A percentile compares a stretch with the other conserved stretches of the same genome.
Conservation (phyloP, 331 rosid genomes). For the Quercus tomentella region DNA sequence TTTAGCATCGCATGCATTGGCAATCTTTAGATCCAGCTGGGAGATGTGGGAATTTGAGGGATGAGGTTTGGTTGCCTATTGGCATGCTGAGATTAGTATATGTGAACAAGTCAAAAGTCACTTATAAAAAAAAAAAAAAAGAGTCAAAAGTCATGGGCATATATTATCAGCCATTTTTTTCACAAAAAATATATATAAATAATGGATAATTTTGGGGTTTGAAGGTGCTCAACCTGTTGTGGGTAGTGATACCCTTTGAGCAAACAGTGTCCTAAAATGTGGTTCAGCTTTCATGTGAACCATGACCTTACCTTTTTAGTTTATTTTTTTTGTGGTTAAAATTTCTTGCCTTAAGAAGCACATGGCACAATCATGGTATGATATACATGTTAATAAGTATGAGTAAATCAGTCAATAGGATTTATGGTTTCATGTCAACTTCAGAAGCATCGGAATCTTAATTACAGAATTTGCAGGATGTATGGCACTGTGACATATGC, state of each 20-base stretch:
- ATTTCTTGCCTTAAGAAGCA: neutral
- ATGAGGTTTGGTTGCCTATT: neutral
- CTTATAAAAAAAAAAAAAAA: too few species aligned
- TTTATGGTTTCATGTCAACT: neutral
- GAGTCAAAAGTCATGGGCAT: neutral
- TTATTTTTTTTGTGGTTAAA: neutral
- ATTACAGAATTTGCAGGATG: constrained; percentile 52
- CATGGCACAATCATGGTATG: neutral
- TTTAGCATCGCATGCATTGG: neutral
- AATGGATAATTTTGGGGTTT: neutral
- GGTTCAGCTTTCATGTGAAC: neutral
- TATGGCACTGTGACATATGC: constrained; percentile 95
- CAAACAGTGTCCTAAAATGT: neutral
- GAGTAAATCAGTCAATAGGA: neutral
- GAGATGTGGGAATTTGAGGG: neutral
- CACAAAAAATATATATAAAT: neutral
- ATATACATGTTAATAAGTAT: neutral
- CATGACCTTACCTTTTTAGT: neutral
- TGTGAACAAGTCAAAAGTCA: neutral
- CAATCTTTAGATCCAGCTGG: neutral
- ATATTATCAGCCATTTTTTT: neutral
- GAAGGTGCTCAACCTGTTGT: neutral
- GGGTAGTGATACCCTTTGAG: neutral
- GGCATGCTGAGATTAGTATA: neutral
- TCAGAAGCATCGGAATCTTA: neutral